These are phyloP conservation scores for Beauveria sp. DNA, from an alignment of 2,329 filamentous ascomycete species.

Conservation along the genomic window DNA sequence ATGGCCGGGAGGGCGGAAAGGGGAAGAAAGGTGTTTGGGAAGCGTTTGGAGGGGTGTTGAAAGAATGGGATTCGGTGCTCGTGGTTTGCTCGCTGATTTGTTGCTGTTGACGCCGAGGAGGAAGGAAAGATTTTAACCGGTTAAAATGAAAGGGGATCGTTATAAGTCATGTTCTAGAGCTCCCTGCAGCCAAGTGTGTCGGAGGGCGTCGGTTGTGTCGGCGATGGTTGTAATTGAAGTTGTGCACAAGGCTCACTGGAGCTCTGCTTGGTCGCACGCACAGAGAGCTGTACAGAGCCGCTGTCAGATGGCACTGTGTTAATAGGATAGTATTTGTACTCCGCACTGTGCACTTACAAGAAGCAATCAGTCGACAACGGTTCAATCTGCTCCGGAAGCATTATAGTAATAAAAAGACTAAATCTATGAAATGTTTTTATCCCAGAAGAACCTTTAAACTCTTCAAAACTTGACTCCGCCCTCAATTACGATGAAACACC, in stretches of 20 bases:
- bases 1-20: constrained; percentile 20
- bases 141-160: neutral
- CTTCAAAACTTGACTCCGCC: no score
- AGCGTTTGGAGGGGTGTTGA: neutral
- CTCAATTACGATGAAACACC: constrained; percentile 27
- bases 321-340: neutral
- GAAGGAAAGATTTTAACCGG: neutral
- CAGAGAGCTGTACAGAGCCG: neutral
- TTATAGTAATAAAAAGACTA: no score
- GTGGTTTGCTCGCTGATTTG: neutral
- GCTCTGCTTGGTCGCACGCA: neutral
- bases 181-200: neutral
- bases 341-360: neutral
- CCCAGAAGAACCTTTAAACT: no score
- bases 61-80: neutral
- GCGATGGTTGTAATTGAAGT: neutral
- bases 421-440: no score
- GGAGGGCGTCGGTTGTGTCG: neutral
- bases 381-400: no score
- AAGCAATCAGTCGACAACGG: no score
- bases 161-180: neutral
- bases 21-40: neutral
- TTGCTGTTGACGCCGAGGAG: neutral
- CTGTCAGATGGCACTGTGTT: neutral
- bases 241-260: neutral